Conservation (phyloP, 2,329 filamentous ascomycete genomes). For the Aplosporella prunicola region DNA sequence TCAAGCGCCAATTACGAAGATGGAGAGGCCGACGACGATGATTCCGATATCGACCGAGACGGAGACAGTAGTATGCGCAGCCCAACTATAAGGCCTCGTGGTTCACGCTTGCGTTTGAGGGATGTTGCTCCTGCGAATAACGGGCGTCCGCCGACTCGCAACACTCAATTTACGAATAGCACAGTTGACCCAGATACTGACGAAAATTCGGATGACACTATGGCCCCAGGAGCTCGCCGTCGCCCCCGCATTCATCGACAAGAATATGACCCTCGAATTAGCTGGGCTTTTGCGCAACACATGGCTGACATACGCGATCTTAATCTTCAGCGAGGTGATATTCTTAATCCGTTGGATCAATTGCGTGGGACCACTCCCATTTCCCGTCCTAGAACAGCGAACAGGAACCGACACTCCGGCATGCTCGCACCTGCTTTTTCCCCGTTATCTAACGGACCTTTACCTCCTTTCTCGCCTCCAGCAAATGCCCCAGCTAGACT, state of each 20-base stretch:
- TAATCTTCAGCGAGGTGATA: conserved; percentile 22
- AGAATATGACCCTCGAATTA: conserved; percentile 33
- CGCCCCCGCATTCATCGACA: conserved; percentile 18
- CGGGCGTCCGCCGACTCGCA: conserved; percentile 20
- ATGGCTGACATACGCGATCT: conserved; percentile 25
- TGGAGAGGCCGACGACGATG: conserved; percentile 34
- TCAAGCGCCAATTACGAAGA: conserved; percentile 31
- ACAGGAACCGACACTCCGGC: conserved; percentile 22
- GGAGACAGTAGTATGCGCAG: conserved; percentile 29
- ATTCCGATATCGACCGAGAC: conserved; percentile 29
- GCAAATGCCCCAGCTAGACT: conserved; percentile 18
- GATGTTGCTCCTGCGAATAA: conserved; percentile 18
- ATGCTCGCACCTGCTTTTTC: conserved; percentile 25
- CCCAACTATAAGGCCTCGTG: conserved; percentile 24
- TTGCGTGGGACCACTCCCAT: conserved; percentile 30
- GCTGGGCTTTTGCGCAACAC: conserved; percentile 33
- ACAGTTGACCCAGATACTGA: conserved; percentile 26
- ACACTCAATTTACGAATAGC: conserved; percentile 17
- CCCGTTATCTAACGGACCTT: conserved; percentile 18
- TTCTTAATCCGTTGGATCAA: conserved; percentile 24
- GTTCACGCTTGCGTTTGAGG: conserved; percentile 27
- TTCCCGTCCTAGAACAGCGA: conserved; percentile 29
- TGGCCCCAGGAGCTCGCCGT: conserved; percentile 21
- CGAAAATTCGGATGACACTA: conserved; percentile 29
- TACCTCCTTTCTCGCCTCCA: conserved; percentile 16